Conservation (phyloP, 805 yeast genomes). For the Candida endomychidarum region DNA sequence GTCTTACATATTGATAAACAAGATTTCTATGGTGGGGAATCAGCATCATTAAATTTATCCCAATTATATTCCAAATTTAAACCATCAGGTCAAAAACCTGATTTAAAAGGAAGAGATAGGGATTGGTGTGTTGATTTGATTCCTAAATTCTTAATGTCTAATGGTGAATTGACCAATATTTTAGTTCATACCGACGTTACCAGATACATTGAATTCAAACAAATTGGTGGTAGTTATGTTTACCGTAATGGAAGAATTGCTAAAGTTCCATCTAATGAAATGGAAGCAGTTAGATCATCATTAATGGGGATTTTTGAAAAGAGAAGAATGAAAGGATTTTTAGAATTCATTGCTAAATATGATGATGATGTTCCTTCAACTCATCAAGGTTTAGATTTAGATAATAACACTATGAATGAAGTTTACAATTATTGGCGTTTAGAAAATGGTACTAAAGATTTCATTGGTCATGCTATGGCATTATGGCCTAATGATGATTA, state of each 20-base stretch:
- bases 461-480: slow-evolving; percentile 99
- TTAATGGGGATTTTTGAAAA: slow-evolving; percentile 96
- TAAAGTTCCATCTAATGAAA: slow-evolving; percentile 89
- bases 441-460: slow-evolving; percentile 91
- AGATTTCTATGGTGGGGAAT: slow-evolving; percentile 93
- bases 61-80: slow-evolving; percentile 79
- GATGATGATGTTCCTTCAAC: slow-evolving; percentile 76
- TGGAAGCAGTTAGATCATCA: slow-evolving; percentile 88
- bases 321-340: slow-evolving; percentile 87
- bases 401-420: slow-evolving; percentile 86
- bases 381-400: slow-evolving; percentile 83
- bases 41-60: slow-evolving; percentile 76
- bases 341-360: slow-evolving; percentile 83
- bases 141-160: slow-evolving; percentile 96
- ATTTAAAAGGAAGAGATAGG: slow-evolving; percentile 82
- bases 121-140: slow-evolving; percentile 98
- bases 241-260: slow-evolving; percentile 88
- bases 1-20: slow-evolving; percentile 95
- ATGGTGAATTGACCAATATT: slow-evolving; percentile 95
- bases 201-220: slow-evolving; percentile 92
- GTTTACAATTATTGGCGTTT: slow-evolving; percentile 86
- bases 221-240: slow-evolving; percentile 93
- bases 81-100: slow-evolving; percentile 68
- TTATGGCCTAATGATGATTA: slow-evolving; percentile 92
- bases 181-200: slow-evolving; percentile 95